A percentile compares a stretch with the other conserved stretches of the same genome.
These are phyloP conservation scores for Alternaria brassicicola DNA, from an alignment of 2,329 filamentous ascomycete genomes.

Conservation along the genomic window DNA sequence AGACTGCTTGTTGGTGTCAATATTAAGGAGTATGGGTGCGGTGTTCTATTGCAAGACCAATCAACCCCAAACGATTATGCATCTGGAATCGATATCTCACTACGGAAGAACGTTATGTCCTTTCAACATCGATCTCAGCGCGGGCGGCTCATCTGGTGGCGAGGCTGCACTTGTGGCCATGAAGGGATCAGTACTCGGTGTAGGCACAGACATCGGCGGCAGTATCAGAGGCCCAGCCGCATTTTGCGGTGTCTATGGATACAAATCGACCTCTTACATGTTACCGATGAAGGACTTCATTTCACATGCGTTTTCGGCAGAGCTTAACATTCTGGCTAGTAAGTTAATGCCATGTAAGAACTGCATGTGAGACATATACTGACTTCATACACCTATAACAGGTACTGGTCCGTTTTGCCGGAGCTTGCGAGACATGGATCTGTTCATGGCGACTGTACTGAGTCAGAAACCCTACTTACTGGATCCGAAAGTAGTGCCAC, in stretches of 20 bases:
- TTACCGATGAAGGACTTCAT: slow-evolving; percentile 21
- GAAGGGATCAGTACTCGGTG: slow-evolving; percentile 26
- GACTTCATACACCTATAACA: background rate
- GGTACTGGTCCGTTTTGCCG: slow-evolving; percentile 26
- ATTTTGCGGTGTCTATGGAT: slow-evolving; percentile 36
- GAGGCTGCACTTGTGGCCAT: slow-evolving; percentile 30
- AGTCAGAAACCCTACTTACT: slow-evolving; percentile 19
- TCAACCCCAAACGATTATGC: slow-evolving; percentile 58
- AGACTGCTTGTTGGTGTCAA: slow-evolving; percentile 62
- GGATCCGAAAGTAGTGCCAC: slow-evolving; percentile 24
- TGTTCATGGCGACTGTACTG: slow-evolving; percentile 22
- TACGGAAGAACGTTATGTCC: slow-evolving; percentile 53
- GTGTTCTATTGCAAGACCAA: slow-evolving; percentile 60
- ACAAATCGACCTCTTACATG: slow-evolving; percentile 31
- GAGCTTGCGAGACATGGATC: slow-evolving; percentile 22
- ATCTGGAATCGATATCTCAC: slow-evolving; percentile 63
- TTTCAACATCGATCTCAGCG: slow-evolving; percentile 52
- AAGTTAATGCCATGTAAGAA: background rate
- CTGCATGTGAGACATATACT: too few species aligned
- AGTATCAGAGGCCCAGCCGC: slow-evolving; percentile 29
- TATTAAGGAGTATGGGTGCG: slow-evolving; percentile 60
- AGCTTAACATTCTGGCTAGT: slow-evolving; percentile 23
- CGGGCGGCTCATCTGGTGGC: slow-evolving; percentile 54
- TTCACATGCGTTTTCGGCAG: slow-evolving; percentile 14
- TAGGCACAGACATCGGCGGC: slow-evolving; percentile 37